A percentile compares a stretch with the other conserved stretches of the same genome.
Evolutionary conservation across 2,329 filamentous ascomycete genomes (phyloP).

Genomic region (Neonectria magnoliae): DNA sequence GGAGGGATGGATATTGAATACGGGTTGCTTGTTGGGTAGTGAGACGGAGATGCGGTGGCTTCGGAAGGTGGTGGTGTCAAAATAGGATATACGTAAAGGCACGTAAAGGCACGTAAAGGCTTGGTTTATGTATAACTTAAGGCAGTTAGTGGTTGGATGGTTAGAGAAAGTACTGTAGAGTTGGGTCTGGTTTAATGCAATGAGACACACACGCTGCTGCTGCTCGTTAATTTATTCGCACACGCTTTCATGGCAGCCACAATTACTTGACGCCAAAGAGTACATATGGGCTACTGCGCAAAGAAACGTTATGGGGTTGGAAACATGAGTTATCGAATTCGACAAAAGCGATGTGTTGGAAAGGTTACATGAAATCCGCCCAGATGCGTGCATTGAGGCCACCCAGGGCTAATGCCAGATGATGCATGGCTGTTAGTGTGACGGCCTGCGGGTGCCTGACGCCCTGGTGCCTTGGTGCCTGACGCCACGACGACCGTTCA

Average conservation of each 20-base stretch:
- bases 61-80: not conserved
- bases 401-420: not conserved
- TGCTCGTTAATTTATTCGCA: not conserved
- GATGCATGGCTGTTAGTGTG: not conserved
- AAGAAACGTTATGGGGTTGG: not conserved
- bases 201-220: not conserved
- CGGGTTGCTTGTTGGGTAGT: not conserved
- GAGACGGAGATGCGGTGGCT: too few species aligned
- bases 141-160: not conserved
- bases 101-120: too few species aligned
- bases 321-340: not conserved
- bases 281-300: not conserved
- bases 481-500: not conserved
- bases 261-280: not conserved
- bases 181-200: not conserved
- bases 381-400: not conserved
- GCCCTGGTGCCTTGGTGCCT: not conserved
- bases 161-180: not conserved
- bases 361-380: not conserved
- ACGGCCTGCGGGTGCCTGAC: not conserved
- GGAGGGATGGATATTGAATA: not conserved
- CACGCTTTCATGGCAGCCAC: not conserved
- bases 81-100: not conserved
- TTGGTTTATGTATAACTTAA: not conserved
- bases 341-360: not conserved